These are phyloP conservation scores for Acrodontium crateriforme DNA, from an alignment of 2,329 filamentous ascomycete genomes.

Conservation along the genomic window DNA sequence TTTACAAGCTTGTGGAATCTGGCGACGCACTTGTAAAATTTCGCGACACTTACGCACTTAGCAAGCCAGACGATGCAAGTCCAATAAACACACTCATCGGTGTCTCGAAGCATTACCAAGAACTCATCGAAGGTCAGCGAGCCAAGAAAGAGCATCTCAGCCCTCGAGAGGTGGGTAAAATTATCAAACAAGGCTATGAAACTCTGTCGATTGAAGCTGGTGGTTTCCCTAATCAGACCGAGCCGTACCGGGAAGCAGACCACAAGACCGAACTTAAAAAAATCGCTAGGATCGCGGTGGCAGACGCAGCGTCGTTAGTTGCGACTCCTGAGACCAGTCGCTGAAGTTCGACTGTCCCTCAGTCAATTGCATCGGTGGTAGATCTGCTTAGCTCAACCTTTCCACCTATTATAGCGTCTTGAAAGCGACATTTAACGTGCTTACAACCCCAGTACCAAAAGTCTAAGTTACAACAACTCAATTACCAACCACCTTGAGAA, in stretches of 20 bases:
- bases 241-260: conserved; percentile 73
- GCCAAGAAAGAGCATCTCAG: conserved; percentile 51
- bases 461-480: too few relatives aligned
- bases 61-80: conserved; percentile 29
- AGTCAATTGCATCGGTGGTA: too few relatives aligned
- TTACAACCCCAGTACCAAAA: too few relatives aligned
- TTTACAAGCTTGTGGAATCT: conserved; percentile 94
- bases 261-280: conserved; percentile 76
- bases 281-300: conserved; percentile 66
- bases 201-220: conserved; percentile 82
- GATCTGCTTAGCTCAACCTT: too few relatives aligned
- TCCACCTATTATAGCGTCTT: too few relatives aligned
- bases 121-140: conserved; percentile 52
- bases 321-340: not conserved
- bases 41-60: conserved; percentile 54
- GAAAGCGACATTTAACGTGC: too few relatives aligned
- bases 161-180: conserved; percentile 68
- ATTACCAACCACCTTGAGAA: too few relatives aligned
- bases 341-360: too few relatives aligned
- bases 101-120: conserved; percentile 75
- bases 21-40: conserved; percentile 74
- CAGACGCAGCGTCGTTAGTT: conserved; percentile 37
- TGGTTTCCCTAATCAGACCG: conserved; percentile 67
- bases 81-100: conserved; percentile 75
- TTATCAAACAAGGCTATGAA: conserved; percentile 95